phyloP scores from a whole-genome alignment of 139 green algal species.

The Penium margaritaceum region DNA sequence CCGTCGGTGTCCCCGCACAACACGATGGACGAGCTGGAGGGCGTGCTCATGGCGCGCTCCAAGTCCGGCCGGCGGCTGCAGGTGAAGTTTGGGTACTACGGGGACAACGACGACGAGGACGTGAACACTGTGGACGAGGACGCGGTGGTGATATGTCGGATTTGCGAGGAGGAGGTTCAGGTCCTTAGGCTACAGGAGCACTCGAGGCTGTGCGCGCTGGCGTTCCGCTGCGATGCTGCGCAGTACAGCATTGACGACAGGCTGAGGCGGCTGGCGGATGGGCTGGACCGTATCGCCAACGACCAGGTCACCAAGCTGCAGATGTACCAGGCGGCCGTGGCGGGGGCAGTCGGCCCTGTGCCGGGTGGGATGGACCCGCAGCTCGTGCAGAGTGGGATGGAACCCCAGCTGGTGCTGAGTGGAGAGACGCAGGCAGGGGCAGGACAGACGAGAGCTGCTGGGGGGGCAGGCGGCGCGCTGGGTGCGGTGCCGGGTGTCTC shows the following conservation, averaged over 20 bases:
- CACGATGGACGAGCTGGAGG: not conserved
- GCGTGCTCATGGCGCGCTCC: not conserved
- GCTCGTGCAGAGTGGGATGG: too few relatives aligned
- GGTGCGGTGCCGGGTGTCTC: too few relatives aligned
- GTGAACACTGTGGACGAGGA: conserved; percentile 13
- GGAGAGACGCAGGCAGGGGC: too few relatives aligned
- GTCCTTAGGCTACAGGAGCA: conserved; percentile 28
- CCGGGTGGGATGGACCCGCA: too few relatives aligned
- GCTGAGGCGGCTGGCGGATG: conserved; percentile 25
- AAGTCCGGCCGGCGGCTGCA: not conserved
- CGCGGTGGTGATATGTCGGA: conserved; percentile 23
- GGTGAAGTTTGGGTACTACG: not conserved
- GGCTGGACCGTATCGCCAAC: conserved; percentile 17
- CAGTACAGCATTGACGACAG: conserved; percentile 30
- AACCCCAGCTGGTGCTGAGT: too few relatives aligned
- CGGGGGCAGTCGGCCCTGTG: too few relatives aligned
- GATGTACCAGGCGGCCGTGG: not conserved
- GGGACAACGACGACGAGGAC: conserved; percentile 31
- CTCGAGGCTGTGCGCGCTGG: conserved; percentile 32
- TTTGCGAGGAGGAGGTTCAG: conserved; percentile 37
- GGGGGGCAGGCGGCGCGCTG: too few relatives aligned
- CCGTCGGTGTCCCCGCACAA: not conserved
- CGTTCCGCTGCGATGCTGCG: conserved; percentile 26
- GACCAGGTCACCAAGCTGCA: conserved; percentile 12
- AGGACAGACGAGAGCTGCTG: too few relatives aligned